phyloP scores from a whole-genome alignment of 2,329 filamentous ascomycete species.

The Scytalidium sp. region DNA sequence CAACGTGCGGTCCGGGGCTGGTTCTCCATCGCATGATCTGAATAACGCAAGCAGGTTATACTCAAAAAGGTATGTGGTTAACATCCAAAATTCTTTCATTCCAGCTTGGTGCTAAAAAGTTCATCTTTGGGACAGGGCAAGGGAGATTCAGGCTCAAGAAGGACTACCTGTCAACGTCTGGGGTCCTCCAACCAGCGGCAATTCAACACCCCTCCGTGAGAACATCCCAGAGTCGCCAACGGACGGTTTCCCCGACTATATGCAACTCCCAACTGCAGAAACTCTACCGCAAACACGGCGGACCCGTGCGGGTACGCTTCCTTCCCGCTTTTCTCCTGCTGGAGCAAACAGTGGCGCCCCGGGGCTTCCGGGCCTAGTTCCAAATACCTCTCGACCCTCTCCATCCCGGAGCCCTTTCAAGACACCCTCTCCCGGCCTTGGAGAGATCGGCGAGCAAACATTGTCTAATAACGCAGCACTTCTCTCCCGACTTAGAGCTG shows the following conservation, averaged over 20 bases:
- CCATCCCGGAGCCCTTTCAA: slow-evolving; percentile 88
- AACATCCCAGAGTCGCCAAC: slow-evolving; percentile 96
- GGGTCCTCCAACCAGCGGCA: slow-evolving; percentile 94
- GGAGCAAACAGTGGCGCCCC: slow-evolving; percentile 54
- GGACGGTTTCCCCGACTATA: slow-evolving; percentile 91
- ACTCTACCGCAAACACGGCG: slow-evolving; percentile 69
- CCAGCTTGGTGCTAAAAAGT: slow-evolving; percentile 11
- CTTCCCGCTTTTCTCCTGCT: slow-evolving; percentile 84
- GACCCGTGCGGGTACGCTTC: slow-evolving; percentile 91
- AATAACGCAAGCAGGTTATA: slow-evolving; percentile 63
- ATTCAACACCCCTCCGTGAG: slow-evolving; percentile 93
- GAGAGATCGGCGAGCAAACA: slow-evolving; percentile 38
- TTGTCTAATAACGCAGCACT: slow-evolving; percentile 64
- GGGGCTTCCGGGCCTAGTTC: slow-evolving; percentile 51
- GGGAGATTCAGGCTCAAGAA: slow-evolving; percentile 97
- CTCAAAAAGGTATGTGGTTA: slow-evolving; percentile 81
- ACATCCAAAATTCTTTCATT: background rate
- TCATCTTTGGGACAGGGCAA: slow-evolving; percentile 56
- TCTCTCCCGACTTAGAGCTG: slow-evolving; percentile 82
- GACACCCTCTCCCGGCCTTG: slow-evolving; percentile 56
- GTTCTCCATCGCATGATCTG: slow-evolving; percentile 94
- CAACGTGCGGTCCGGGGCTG: slow-evolving; percentile 75
- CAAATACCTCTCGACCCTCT: slow-evolving; percentile 80
- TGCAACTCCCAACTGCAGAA: slow-evolving; percentile 65
- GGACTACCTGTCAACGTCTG: slow-evolving; percentile 75